Conservation (phyloP, 257 asterid genomes). For the Handroanthus guayacan region DNA sequence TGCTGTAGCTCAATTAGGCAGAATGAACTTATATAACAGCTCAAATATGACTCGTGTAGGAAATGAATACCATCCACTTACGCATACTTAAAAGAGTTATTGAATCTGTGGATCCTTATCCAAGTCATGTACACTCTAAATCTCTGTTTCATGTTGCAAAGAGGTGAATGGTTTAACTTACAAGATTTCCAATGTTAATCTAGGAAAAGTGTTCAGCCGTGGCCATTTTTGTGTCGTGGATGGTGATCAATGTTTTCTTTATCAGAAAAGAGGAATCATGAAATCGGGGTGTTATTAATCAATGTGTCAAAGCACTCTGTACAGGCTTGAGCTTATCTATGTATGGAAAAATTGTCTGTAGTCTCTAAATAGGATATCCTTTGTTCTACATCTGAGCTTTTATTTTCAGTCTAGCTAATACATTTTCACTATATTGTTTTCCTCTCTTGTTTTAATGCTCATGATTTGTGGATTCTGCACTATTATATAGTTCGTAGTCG, state of each 20-base stretch:
- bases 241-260: too few species aligned
- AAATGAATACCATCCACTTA: too few species aligned
- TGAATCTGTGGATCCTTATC: too few species aligned
- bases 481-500: constrained; percentile 10
- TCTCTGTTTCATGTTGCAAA: neutral
- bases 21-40: too few species aligned
- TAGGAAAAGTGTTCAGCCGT: too few species aligned
- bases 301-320: neutral
- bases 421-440: neutral
- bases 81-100: too few species aligned
- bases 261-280: too few species aligned
- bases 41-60: too few species aligned
- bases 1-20: too few species aligned
- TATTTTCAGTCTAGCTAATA: neutral
- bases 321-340: neutral
- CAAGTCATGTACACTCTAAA: neutral
- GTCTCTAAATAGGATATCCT: neutral
- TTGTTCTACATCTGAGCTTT: neutral
- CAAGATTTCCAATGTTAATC: too few species aligned
- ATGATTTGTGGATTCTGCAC: neutral
- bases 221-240: too few species aligned
- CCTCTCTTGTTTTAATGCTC: neutral
- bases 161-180: neutral
- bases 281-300: neutral
- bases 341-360: neutral